A percentile compares a stretch with the other conserved stretches of the same genome.
phyloP scores from a whole-genome alignment of 192 early-diverging fungal species.

The Coemansia erecta region DNA sequence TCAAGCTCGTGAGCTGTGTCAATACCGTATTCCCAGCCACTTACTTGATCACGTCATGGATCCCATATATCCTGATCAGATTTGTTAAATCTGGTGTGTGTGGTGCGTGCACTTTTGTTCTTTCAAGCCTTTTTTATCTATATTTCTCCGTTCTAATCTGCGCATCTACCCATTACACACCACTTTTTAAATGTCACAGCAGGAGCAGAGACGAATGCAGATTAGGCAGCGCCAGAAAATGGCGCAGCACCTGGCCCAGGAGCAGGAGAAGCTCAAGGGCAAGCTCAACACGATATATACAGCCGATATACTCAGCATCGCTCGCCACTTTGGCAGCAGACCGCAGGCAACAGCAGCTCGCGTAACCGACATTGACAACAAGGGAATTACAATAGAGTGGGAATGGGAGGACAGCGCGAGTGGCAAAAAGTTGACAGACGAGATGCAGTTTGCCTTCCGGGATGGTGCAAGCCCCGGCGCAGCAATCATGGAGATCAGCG shows the following conservation, averaged over 20 bases:
- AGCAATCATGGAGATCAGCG: conserved; percentile 30
- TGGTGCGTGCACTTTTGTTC: too few species aligned
- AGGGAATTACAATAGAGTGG: conserved; percentile 37
- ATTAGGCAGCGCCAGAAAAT: conserved; percentile 4
- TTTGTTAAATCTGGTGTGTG: too few species aligned
- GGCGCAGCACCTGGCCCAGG: background rate
- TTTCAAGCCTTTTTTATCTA: too few species aligned
- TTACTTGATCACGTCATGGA: too few species aligned
- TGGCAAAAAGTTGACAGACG: conserved; percentile 13
- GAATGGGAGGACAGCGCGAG: conserved; percentile 10
- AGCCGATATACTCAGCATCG: conserved; percentile 20
- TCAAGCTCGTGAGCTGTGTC: too few species aligned
- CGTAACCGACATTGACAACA: conserved; percentile 24
- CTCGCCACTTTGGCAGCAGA: conserved; percentile 30
- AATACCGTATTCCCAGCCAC: too few species aligned
- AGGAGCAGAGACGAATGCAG: conserved; percentile 6
- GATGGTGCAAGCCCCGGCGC: conserved; percentile 17
- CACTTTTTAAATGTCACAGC: conserved; percentile 22
- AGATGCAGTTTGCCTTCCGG: conserved; percentile 45
- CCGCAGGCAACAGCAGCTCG: conserved; percentile 8
- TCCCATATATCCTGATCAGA: too few species aligned
- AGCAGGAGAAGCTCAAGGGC: conserved; percentile 20
- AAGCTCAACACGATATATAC: conserved; percentile 24
- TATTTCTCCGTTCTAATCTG: background rate
- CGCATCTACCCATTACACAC: background rate